A percentile compares a stretch with the other conserved stretches of the same genome.
phyloP scores from a whole-genome alignment of 2,329 filamentous ascomycete species.

The Tolypocladium inflatum region DNA sequence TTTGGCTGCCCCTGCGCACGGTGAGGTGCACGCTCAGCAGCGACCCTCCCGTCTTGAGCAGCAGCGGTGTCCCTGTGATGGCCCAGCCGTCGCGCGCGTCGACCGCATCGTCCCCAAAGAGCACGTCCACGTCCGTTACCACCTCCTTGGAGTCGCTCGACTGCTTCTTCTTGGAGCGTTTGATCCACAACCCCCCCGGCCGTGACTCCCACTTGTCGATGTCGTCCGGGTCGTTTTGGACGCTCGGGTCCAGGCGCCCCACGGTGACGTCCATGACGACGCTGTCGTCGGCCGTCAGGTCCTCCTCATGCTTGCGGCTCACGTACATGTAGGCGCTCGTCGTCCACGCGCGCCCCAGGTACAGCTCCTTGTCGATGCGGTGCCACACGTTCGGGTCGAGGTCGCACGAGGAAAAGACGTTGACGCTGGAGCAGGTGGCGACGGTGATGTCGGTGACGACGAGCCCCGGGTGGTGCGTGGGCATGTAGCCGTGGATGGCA shows the following conservation, averaged over 20 bases:
- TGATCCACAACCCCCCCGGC: slow-evolving; percentile 72
- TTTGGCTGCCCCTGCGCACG: slow-evolving; percentile 61
- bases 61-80: slow-evolving; percentile 62
- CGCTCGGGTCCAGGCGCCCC: slow-evolving; percentile 58
- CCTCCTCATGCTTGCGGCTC: slow-evolving; percentile 76
- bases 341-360: slow-evolving; percentile 64
- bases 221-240: slow-evolving; percentile 37
- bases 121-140: slow-evolving; percentile 73
- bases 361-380: slow-evolving; percentile 82
- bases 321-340: slow-evolving; percentile 74
- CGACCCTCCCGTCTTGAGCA: slow-evolving; percentile 55
- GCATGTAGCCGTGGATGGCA: slow-evolving; percentile 78
- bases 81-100: slow-evolving; percentile 84
- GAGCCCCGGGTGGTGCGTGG: slow-evolving; percentile 72
- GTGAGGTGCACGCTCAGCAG: slow-evolving; percentile 66
- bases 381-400: slow-evolving; percentile 67
- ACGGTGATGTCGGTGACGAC: slow-evolving; percentile 82
- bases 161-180: slow-evolving; percentile 60
- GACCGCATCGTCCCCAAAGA: slow-evolving; percentile 85
- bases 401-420: slow-evolving; percentile 65
- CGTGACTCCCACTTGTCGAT: slow-evolving; percentile 69
- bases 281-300: slow-evolving; percentile 63
- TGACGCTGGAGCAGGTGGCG: slow-evolving; percentile 64
- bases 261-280: slow-evolving; percentile 74
- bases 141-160: slow-evolving; percentile 66